Evolutionary conservation across 805 yeast species (phyloP).

Genomic region (Monosporozyma aerobia): DNA sequence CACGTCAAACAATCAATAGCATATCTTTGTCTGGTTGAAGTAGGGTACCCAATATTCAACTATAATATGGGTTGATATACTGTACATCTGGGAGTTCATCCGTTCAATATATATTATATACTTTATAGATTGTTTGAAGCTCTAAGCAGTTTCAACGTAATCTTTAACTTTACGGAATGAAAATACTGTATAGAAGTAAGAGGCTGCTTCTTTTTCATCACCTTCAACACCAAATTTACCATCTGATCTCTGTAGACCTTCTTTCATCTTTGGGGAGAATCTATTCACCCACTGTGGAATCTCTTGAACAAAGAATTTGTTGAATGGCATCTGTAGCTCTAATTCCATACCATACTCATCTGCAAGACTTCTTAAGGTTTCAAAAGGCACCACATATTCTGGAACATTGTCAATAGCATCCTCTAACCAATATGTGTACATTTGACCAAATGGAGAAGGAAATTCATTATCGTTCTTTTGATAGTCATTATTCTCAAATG

Average conservation of each 20-base stretch:
- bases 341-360: conserved; percentile 73
- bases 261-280: conserved; percentile 51
- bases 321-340: conserved; percentile 64
- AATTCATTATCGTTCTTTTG: conserved; percentile 64
- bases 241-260: conserved; percentile 64
- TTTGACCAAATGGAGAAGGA: conserved; percentile 70
- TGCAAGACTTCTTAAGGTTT: conserved; percentile 71
- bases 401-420: conserved; percentile 97
- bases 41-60: neutral
- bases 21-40: neutral
- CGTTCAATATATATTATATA: neutral
- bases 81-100: neutral
- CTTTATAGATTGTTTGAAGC: neutral
- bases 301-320: conserved; percentile 73
- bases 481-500: conserved; percentile 62
- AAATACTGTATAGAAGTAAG: conserved; percentile 77
- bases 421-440: conserved; percentile 68
- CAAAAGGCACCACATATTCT: conserved; percentile 94
- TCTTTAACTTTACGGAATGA: conserved; percentile 58
- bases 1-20: neutral
- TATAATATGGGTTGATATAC: neutral
- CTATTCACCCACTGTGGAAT: conserved; percentile 55
- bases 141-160: conserved; percentile 2
- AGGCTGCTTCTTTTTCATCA: conserved; percentile 78
- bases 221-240: conserved; percentile 85